A percentile compares a stretch with the other conserved stretches of the same genome.
phyloP scores from a whole-genome alignment of 768 basidiomycete genomes.

The Termitomyces sp. region DNA sequence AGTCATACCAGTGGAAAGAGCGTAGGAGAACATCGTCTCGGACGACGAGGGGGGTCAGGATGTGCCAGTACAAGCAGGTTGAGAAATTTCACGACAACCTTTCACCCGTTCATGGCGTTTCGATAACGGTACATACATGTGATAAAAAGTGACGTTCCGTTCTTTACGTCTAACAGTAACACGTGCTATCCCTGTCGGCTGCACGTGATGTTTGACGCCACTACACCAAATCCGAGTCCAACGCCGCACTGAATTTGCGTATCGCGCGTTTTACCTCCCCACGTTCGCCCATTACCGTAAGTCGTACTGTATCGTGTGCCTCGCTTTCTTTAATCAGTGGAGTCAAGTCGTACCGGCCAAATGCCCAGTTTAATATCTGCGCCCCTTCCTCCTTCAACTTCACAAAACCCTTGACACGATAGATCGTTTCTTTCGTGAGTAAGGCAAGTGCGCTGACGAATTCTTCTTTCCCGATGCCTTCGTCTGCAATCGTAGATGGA shows the following conservation, averaged over 20 bases:
- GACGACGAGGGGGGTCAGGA: constrained; percentile 2
- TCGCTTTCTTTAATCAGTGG: constrained; percentile 23
- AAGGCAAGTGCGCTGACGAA: constrained; percentile 41
- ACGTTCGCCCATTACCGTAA: constrained; percentile 92
- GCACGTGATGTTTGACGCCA: not conserved
- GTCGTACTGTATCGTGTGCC: constrained; percentile 34
- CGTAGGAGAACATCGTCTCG: constrained; percentile 38
- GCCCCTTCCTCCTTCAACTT: constrained; percentile 34
- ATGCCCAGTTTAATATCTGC: constrained; percentile 88
- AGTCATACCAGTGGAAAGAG: constrained; percentile 34
- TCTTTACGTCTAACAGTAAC: constrained; percentile 39
- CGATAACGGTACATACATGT: constrained; percentile 54
- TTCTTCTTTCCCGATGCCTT: constrained; percentile 26
- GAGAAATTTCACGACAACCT: constrained; percentile 5
- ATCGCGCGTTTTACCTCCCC: constrained; percentile 68
- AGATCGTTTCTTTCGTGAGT: constrained; percentile 65
- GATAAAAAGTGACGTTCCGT: constrained; percentile 11
- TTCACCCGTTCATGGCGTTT: constrained; percentile 29
- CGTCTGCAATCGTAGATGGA: constrained; percentile 1
- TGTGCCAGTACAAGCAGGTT: not conserved
- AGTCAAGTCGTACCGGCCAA: constrained; percentile 72
- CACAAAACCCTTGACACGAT: constrained; percentile 87
- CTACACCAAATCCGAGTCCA: constrained; percentile 31
- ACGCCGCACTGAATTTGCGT: constrained; percentile 41
- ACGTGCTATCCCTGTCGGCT: constrained; percentile 33